Base-by-base conservation (phyloP, 148 eudicot species). In the Talinum fruticosum region DNA sequence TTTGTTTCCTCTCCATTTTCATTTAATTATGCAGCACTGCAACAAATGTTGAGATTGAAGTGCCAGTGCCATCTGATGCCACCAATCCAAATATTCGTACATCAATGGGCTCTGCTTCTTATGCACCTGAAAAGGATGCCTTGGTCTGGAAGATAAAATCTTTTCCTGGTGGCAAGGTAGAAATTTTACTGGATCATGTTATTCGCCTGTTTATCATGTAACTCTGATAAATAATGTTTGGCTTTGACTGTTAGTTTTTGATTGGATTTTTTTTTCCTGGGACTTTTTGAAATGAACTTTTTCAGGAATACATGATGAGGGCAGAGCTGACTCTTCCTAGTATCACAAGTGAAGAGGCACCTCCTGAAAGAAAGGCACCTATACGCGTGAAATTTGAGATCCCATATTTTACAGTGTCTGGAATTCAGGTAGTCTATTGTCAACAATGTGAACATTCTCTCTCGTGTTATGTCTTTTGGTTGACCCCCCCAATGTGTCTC, bases 361-460 rank as follows among this genome's bases (percentile, higher is more conserved):
- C 79, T 76, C 91, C 94, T 34, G 99, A 96, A 75, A 88, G 93
- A 87, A 96, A 91, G 83, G 97, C 97, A 77, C 97, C 99, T 14
- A 87, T 96, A 57, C 91, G 97, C 5, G 93, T 96, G 83, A 96
- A 96, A 87, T 96, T 96, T 80, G 99, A 96, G 80, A 91, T 96
- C 84, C 99, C 99, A 2, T 96, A 93, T 82, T 96, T 96, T 79
- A 96, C 99, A 33, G 97, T 96, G n/a, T 91, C 99, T 67, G 99
- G 99, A 82, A 93, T 96, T 51, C 99, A 96, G 97, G 99, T 96
- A 79, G 15, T 45, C 8, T 61, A 23, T 54, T 53, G 35, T 81
- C 34, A 30, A 4, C 15, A 37, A 45, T 13, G 41, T n/a, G 0
- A 13, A 2, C 47, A 44, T 16, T 32, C 45, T 15, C 13, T 10